Conservation (phyloP, 2,329 filamentous ascomycete genomes). For the Magnaporthales sp. region DNA sequence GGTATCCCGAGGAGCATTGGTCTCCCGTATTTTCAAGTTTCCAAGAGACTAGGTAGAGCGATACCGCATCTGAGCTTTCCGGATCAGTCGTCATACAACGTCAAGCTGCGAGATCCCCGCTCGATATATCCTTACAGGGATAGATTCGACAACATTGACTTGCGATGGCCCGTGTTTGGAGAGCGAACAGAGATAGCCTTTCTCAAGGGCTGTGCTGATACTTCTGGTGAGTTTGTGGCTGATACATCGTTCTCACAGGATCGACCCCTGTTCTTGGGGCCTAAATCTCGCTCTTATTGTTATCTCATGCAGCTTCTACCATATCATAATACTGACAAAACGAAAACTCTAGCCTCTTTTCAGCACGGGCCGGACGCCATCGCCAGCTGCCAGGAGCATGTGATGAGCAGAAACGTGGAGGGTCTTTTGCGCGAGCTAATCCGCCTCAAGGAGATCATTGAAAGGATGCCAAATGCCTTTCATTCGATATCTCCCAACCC, state of each 20-base stretch:
- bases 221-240: constrained; percentile 22
- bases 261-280: not conserved
- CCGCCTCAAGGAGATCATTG: constrained; percentile 41
- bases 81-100: constrained; percentile 45
- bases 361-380: constrained; percentile 42
- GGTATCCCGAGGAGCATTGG: constrained; percentile 40
- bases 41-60: constrained; percentile 39
- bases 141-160: constrained; percentile 42
- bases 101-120: constrained; percentile 37
- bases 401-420: constrained; percentile 43
- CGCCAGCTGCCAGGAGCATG: constrained; percentile 42
- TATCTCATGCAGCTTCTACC: not conserved
- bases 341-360: constrained; percentile 29
- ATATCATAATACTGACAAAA: not conserved
- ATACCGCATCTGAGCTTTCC: constrained; percentile 43
- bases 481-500: constrained; percentile 45
- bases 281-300: not conserved
- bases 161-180: constrained; percentile 45
- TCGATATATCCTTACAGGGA: constrained; percentile 41
- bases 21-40: constrained; percentile 40
- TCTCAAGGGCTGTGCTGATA: constrained; percentile 39
- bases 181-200: constrained; percentile 42
- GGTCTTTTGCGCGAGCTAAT: constrained; percentile 40
- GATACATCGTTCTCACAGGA: not conserved
- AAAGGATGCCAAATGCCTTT: constrained; percentile 44